Conservation (phyloP, 1,284 basidiomycete species). For the Rhodotorula sp. region DNA sequence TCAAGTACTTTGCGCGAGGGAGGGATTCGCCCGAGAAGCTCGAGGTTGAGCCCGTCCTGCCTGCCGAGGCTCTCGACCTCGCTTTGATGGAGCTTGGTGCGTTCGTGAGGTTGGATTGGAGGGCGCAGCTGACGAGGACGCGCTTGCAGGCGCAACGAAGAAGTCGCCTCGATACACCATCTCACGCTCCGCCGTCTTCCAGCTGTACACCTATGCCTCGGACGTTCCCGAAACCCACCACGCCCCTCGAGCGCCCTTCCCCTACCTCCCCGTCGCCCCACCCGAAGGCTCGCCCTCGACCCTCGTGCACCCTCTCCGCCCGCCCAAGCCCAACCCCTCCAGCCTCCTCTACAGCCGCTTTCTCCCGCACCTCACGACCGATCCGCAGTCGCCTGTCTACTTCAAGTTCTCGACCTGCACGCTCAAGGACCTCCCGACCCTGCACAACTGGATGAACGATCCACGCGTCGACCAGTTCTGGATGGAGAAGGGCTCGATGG, state of each 20-base stretch:
- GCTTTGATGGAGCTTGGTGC: constrained; percentile 26
- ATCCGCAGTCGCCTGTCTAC: constrained; percentile 43
- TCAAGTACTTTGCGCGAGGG: constrained; percentile 32
- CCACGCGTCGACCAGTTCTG: constrained; percentile 56
- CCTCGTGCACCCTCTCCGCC: constrained; percentile 56
- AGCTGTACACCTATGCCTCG: constrained; percentile 32
- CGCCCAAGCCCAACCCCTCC: constrained; percentile 56
- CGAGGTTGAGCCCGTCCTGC: constrained; percentile 30
- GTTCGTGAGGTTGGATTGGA: neutral
- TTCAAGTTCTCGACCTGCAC: constrained; percentile 56
- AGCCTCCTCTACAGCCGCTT: constrained; percentile 56
- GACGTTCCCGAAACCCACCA: constrained; percentile 18
- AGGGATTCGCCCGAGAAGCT: constrained; percentile 14
- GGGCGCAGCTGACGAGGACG: neutral
- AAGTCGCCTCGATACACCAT: constrained; percentile 18
- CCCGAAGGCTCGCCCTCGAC: constrained; percentile 11
- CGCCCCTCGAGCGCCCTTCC: constrained; percentile 16
- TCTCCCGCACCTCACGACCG: constrained; percentile 50
- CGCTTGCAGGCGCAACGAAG: constrained; percentile 18
- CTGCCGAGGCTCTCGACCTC: constrained; percentile 23
- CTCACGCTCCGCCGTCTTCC: constrained; percentile 34
- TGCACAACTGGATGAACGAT: constrained; percentile 59
- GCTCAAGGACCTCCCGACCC: constrained; percentile 53
- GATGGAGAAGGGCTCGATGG: constrained; percentile 54
- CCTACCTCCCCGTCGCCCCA: constrained; percentile 16